Conservation (phyloP, 768 basidiomycete species). For the Leccinum uliginosum region DNA sequence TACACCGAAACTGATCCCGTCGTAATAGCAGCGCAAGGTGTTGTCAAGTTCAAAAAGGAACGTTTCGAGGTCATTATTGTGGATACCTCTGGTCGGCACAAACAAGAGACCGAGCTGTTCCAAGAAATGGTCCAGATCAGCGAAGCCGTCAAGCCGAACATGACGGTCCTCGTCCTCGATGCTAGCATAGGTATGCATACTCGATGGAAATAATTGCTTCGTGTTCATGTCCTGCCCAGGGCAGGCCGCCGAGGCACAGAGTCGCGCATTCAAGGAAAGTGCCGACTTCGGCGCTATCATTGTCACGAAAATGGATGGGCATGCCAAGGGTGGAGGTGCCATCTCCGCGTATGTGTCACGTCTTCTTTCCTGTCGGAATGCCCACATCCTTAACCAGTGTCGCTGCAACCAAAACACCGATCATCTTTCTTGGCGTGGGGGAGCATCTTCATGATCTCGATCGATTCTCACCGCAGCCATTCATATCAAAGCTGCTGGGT, state of each 20-base stretch:
- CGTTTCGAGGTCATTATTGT: constrained; percentile 98
- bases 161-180: constrained; percentile 94
- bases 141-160: constrained; percentile 88
- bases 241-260: constrained; percentile 97
- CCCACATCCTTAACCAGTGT: constrained; percentile 54
- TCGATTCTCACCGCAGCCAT: constrained; percentile 91
- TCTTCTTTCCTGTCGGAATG: background rate
- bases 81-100: constrained; percentile 95
- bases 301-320: constrained; percentile 99
- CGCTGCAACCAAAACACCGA: constrained; percentile 97
- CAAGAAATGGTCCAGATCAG: constrained; percentile 98
- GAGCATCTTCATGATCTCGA: constrained; percentile 98
- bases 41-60: constrained; percentile 96
- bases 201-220: background rate
- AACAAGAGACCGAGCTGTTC: constrained; percentile 95
- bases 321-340: constrained; percentile 98
- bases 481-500: constrained; percentile 94
- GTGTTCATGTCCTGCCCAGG: constrained; percentile 39
- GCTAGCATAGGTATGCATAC: constrained; percentile 78
- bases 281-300: constrained; percentile 98
- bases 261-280: constrained; percentile 95
- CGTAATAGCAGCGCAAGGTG: constrained; percentile 89
- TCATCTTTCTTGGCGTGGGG: constrained; percentile 97
- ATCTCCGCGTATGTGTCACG: constrained; percentile 83
- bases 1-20: constrained; percentile 99